phyloP scores from a whole-genome alignment of 306 rosid genomes.

The Rubus parviflorus region DNA sequence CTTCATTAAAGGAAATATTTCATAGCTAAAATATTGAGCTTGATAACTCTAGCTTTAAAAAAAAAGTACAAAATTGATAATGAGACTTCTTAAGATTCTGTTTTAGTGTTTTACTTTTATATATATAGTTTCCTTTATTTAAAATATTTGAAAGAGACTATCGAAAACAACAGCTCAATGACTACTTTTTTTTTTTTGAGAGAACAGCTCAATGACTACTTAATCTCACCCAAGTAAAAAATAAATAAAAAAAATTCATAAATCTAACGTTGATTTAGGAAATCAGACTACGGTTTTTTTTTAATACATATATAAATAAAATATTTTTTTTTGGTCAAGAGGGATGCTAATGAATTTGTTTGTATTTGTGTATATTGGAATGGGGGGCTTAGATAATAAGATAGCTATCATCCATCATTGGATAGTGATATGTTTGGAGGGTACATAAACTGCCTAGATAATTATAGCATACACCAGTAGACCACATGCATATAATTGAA shows the following conservation, averaged over 20 bases:
- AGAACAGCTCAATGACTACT: neutral
- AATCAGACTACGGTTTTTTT: too few species aligned
- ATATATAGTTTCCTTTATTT: too few species aligned
- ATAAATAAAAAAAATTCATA: neutral
- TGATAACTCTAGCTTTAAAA: too few species aligned
- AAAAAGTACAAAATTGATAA: too few species aligned
- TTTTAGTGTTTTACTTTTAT: too few species aligned
- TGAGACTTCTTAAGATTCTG: too few species aligned
- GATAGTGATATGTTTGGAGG: constrained; percentile 24
- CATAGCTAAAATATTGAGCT: too few species aligned
- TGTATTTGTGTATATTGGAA: neutral
- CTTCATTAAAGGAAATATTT: too few species aligned
- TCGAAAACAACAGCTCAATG: too few species aligned
- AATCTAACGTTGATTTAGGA: neutral
- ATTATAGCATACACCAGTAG: constrained; percentile 5
- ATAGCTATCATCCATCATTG: constrained; percentile 7
- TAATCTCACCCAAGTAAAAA: neutral
- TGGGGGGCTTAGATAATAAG: constrained; percentile 8
- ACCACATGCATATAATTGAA: constrained; percentile 29
- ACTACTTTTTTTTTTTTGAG: too few species aligned
- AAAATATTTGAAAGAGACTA: too few species aligned
- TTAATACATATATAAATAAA: neutral
- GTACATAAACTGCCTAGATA: constrained; percentile 9
- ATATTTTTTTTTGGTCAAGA: neutral
- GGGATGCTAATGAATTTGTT: neutral